Evolutionary conservation across 768 basidiomycete genomes (phyloP), one percentile per base, ranked within the genome.

Genomic region (Chalciporus chontae): DNA sequence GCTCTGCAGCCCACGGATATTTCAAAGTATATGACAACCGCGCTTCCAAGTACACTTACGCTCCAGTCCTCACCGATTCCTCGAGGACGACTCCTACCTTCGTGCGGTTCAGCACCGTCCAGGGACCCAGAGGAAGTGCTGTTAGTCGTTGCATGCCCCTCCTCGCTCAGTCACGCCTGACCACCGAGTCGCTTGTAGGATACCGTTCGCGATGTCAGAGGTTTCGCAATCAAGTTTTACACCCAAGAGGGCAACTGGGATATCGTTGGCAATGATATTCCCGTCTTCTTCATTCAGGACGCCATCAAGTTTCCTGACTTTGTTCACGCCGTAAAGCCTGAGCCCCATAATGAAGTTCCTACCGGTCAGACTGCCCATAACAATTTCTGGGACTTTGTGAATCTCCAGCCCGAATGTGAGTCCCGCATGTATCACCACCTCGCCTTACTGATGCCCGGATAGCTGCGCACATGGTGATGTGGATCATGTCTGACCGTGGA

Each of bases 241-340:
- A 90, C 92, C 0, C 65, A 82, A 1, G 87, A 93, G 66, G 90
- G 90, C 4, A 91, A 89, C 56, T 88, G 85, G 85, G 91, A 94
- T 60, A 70, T 94, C 29, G 90, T 92, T 31, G 87, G 82, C n/a
- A 89, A 90, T 59, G 75, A 90, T 56, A 83, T 88, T 31, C 87
- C 90, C 8, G 80, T 92, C 18, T 90, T 91, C 73, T 84, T 88
- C 69, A 83, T 92, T 44, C 84, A 86, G 60, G 84, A 87, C 52
- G 81, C 83, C 2, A 83, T 90, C 67, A 87, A 93, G 66, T 94
- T 94, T 64, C 86, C 87, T 13, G 91, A 94, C 60, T 69, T 94
- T 45, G 73, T 93, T 29, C 92, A 94, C 62, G 85, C 91, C 5
- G 85, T 87, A 18, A 86, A 89, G 63, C 89, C 91, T 2, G 90